These are phyloP conservation scores for Penicillium argentinense DNA, from an alignment of 495 filamentous ascomycete species.

Conservation along the genomic window DNA sequence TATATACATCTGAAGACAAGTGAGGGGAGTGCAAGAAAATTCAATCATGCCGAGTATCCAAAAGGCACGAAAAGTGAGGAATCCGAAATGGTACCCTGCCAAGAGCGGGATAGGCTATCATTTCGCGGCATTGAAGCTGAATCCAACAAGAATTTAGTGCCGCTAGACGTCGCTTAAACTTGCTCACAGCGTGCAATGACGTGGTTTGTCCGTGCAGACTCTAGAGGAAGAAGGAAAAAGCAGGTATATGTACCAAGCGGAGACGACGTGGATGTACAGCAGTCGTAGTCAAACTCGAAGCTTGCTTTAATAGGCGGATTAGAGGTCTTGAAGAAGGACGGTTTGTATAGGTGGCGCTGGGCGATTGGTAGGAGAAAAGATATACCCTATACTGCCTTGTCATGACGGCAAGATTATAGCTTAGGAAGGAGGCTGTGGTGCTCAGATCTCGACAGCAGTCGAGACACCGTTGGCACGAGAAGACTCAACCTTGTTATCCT, in stretches of 20 bases:
- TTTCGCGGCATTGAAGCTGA: neutral
- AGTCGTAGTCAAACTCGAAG: neutral
- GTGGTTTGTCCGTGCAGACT: neutral
- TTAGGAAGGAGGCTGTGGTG: no score
- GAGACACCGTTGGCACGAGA: conserved; percentile 30
- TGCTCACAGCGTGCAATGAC: no score
- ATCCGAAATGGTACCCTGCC: neutral
- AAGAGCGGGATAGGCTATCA: no score
- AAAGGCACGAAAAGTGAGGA: neutral
- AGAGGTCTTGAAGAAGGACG: neutral
- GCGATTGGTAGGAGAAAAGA: no score
- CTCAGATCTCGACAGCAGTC: conserved; percentile 43
- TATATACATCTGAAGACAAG: conserved; percentile 22
- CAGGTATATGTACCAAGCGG: conserved; percentile 13
- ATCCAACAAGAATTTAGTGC: neutral
- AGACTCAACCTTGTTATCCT: conserved; percentile 19
- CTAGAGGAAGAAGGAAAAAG: neutral
- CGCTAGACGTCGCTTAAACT: no score
- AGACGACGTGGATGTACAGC: conserved; percentile 2
- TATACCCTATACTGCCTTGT: no score
- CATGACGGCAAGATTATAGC: no score
- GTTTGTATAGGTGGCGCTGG: no score
- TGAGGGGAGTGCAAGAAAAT: neutral
- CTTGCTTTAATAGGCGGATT: neutral
- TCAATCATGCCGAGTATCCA: neutral